A percentile compares a stretch with the other conserved stretches of the same genome.
Evolutionary conservation across 2,329 filamentous ascomycete species (phyloP).

Genomic region (Paecilomyces niveus): DNA sequence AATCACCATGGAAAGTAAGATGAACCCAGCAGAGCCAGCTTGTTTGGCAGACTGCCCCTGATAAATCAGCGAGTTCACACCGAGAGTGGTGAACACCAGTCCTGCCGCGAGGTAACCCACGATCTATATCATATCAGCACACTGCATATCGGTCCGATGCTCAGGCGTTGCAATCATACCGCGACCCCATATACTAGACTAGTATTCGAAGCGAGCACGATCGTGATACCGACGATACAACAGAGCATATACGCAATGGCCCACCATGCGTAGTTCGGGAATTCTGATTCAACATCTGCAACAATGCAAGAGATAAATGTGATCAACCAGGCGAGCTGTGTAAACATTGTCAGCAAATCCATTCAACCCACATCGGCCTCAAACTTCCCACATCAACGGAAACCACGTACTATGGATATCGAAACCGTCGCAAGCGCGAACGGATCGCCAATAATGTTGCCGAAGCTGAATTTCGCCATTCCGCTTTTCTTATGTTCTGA

Average conservation of each 20-base stretch:
- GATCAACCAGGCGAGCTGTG: constrained; percentile 89
- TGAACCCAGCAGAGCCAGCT: constrained; percentile 86
- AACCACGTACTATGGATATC: constrained; percentile 69
- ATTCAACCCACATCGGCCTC: background rate
- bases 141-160: background rate
- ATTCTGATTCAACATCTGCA: constrained; percentile 51
- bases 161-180: constrained; percentile 36
- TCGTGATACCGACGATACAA: constrained; percentile 68
- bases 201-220: constrained; percentile 78
- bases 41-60: constrained; percentile 62
- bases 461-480: constrained; percentile 60
- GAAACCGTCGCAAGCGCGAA: constrained; percentile 93
- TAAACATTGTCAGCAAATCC: constrained; percentile 12
- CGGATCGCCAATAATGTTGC: constrained; percentile 91
- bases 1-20: constrained; percentile 84
- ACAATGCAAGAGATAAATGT: constrained; percentile 82
- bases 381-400: background rate
- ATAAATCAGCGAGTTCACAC: constrained; percentile 82
- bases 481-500: constrained; percentile 11
- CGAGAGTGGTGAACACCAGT: constrained; percentile 76
- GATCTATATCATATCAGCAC: constrained; percentile 45
- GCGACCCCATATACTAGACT: constrained; percentile 87
- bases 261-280: constrained; percentile 92
- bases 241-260: constrained; percentile 77
- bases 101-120: constrained; percentile 80